These are phyloP conservation scores for Globisporangium apiculatum DNA, from an alignment of 352 stramenopile species.

Conservation along the genomic window DNA sequence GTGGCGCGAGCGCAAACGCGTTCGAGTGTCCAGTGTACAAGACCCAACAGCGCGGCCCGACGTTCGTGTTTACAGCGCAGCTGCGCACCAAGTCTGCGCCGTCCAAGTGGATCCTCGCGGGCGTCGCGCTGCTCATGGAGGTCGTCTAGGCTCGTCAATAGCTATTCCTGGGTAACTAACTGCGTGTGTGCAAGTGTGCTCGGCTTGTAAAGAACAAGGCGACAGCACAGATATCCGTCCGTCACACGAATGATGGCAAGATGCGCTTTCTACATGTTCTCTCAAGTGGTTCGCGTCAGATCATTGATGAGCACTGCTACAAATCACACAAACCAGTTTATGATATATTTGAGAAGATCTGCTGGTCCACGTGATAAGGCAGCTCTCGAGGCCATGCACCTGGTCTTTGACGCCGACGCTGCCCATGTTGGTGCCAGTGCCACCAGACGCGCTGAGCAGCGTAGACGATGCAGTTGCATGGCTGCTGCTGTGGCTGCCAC, in stretches of 20 bases:
- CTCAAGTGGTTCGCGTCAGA: too few species aligned
- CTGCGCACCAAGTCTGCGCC: constrained; percentile 81
- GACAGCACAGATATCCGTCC: too few species aligned
- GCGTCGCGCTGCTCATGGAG: constrained; percentile 88
- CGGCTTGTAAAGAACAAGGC: too few species aligned
- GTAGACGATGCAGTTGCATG: too few species aligned
- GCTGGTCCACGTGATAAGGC: constrained; percentile 91
- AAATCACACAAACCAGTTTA: constrained; percentile 19
- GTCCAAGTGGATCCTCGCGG: constrained; percentile 89
- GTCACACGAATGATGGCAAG: too few species aligned
- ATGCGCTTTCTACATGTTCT: too few species aligned
- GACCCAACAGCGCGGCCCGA: constrained; percentile 86
- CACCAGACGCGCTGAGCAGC: constrained; percentile 10
- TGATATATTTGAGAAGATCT: background rate
- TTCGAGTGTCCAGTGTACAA: constrained; percentile 90
- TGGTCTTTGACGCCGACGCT: constrained; percentile 50
- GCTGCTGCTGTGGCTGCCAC: background rate
- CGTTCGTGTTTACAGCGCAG: constrained; percentile 85
- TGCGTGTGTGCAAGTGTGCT: too few species aligned
- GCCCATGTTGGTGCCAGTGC: too few species aligned
- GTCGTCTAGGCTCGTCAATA: constrained; percentile 32
- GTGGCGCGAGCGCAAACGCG: constrained; percentile 16
- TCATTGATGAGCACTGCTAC: background rate
- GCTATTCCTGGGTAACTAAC: too few species aligned
- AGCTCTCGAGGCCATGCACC: constrained; percentile 82